phyloP scores from a whole-genome alignment of 768 basidiomycete species.

The Kwoniella shandongensis region DNA sequence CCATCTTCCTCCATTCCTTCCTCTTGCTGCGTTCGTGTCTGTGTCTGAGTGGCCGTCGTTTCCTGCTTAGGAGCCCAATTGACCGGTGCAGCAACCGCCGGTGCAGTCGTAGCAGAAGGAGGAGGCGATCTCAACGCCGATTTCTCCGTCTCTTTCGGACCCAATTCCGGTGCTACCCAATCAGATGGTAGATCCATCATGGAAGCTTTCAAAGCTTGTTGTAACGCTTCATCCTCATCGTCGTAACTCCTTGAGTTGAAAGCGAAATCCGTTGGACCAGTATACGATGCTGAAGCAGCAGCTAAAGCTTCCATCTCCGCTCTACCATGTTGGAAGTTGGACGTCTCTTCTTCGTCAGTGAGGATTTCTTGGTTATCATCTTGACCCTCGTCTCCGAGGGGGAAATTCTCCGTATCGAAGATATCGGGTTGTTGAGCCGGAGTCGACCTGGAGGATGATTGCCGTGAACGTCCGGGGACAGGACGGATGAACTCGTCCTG shows the following conservation, averaged over 20 bases:
- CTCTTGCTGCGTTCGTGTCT: no score
- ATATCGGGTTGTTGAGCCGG: slow-evolving; percentile 13
- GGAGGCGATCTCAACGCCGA: slow-evolving; percentile 15
- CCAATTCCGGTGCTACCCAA: slow-evolving; percentile 52
- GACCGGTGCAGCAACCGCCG: neutral
- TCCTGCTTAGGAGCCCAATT: neutral
- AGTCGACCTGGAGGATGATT: slow-evolving; percentile 12
- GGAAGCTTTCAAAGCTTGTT: slow-evolving; percentile 82
- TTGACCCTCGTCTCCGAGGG: slow-evolving; percentile 51
- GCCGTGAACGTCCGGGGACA: slow-evolving; percentile 7
- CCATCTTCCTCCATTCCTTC: slow-evolving; percentile 34
- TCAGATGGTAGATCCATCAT: slow-evolving; percentile 65
- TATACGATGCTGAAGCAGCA: slow-evolving; percentile 25
- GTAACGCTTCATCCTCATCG: slow-evolving; percentile 82
- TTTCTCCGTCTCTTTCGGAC: slow-evolving; percentile 15
- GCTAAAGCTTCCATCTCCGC: neutral
- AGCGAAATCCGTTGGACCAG: slow-evolving; percentile 35
- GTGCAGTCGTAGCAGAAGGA: slow-evolving; percentile 9
- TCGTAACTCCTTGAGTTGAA: slow-evolving; percentile 56
- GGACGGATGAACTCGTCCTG: slow-evolving; percentile 11
- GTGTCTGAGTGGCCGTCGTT: slow-evolving; percentile 4
- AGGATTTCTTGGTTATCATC: slow-evolving; percentile 58
- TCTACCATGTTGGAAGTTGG: no score
- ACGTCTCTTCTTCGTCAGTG: slow-evolving; percentile 1
- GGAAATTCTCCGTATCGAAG: slow-evolving; percentile 23